Evolutionary conservation across 1,139 yeast genomes (phyloP), one percentile per base, ranked within the genome.

Genomic region (Diutina scorzettiae): DNA sequence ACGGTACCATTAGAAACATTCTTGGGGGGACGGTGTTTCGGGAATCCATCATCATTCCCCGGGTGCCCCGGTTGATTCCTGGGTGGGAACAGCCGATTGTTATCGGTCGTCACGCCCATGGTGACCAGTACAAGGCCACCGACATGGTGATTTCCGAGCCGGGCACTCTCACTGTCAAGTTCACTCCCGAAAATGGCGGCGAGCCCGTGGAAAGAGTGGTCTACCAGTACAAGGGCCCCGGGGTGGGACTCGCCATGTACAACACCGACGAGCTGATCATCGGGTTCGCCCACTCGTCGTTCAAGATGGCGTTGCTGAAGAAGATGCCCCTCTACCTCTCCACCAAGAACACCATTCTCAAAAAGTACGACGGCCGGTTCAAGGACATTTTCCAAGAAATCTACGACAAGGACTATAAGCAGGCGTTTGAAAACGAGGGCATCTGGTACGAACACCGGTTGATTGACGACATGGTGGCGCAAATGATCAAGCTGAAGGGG

Each of bases 391-490:
- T 82, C 66, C 81, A 80, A 60, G 74, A 66, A 37, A 61, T 82
- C 45, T 82, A 75, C 54, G 83, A 76, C 31, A 45, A 66, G 30
- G 69, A 70, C 42, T 82, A 81, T 62, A 73, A 76, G 54, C 41
- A 57, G 18, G 60, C 70, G 46, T 81, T 81, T 56, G 85, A 79
- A 54, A 63, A 62, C n/a, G 58, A 64, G 42, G 84, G 83, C n/a
- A 75, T 82, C 51, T 74, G 79, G 76, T 82, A 80, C 54, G 91
- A 82, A 57, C 93, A 82, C 59, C 77, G 93, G 63, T 71, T 82
- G 51, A 82, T 82, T 49, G 93, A 82, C 59, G 93, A 82, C 58
- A 82, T 82, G 89, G 93, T 82, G 48, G 93, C 93, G 4, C 93
- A 82, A 63, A 82, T 82, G 93, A 65, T 82, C 57, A 82, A 82